These are phyloP conservation scores for Luvunga scandens DNA, from an alignment of 345 rosid genomes.

Conservation along the genomic window DNA sequence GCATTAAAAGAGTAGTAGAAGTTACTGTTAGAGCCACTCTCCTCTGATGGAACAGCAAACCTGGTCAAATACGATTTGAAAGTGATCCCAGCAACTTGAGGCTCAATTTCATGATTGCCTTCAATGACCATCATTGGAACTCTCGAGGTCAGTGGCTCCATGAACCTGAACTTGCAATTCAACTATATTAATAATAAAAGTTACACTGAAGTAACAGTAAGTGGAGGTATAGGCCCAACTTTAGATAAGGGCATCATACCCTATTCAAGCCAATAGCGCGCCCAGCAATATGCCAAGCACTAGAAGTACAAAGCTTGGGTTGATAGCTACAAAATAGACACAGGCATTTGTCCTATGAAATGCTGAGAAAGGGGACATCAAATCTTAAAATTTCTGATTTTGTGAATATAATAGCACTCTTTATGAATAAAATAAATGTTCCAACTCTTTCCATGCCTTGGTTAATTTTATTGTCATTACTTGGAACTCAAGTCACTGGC, in stretches of 20 bases:
- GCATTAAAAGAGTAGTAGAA: constrained; percentile 88
- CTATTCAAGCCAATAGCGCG: not conserved
- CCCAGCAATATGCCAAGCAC: not conserved
- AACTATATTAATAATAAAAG: constrained; percentile 3
- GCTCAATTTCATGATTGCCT: constrained; percentile 92
- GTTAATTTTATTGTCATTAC: not conserved
- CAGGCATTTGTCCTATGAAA: not conserved
- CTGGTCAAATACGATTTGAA: constrained; percentile 74
- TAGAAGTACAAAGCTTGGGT: not conserved
- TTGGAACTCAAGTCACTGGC: not conserved
- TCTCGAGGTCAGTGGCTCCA: constrained; percentile 77
- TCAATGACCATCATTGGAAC: constrained; percentile 85
- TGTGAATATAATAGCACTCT: not conserved
- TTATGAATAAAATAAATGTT: not conserved
- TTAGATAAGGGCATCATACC: not conserved
- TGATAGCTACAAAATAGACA: too few relatives aligned
- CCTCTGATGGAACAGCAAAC: constrained; percentile 70
- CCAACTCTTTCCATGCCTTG: not conserved
- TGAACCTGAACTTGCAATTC: constrained; percentile 50
- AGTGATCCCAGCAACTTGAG: constrained; percentile 60
- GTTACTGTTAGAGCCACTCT: constrained; percentile 64
- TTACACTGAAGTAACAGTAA: not conserved
- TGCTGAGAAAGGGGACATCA: not conserved
- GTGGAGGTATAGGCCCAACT: not conserved
- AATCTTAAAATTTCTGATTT: not conserved